Base-by-base conservation (phyloP, 208 protist species). In the Acanthamoeba lenticulata region DNA sequence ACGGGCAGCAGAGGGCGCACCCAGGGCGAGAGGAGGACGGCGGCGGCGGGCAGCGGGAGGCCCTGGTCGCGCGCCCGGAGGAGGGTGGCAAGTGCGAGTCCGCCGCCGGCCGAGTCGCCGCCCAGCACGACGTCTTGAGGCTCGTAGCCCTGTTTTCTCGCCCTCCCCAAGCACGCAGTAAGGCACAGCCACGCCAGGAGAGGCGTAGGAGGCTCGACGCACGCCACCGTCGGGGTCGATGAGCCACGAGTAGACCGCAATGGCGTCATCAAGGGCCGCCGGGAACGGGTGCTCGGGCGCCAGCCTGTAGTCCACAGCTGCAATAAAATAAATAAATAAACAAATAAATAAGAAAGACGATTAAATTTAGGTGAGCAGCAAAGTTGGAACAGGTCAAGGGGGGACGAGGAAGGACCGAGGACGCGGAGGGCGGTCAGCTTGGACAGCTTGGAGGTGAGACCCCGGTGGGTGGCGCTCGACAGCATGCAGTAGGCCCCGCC, bases 231-330 rank as follows among this genome's bases (percentile, higher is more conserved):
- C 36, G 24, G 38, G 44, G 44, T 57, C 45, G 44, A 86, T 60
- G 24, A 86, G 77, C 77, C 77, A 86, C 1, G 38, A 21, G 77
- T 86, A 86, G 44, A 86, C 77, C 9, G 77, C 36, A 29, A 86
- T n/a, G 27, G 29, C 45, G 44, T 77, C 86, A 0, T 92, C 86
- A 6, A 92, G 36, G 21, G 86, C 86, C 29, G 86, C 86, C 9
- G 86, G 86, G 38, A 92, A 92, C 24, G 86, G 86, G 40, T 92
- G 45, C 86, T 92, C 86, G 21, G 86, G 86, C 21, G 86, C 86
- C 34, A 92, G 29, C 0, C 86, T 44, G 38, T 92, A 92, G 38
- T 92, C 86, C 1, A 92, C 44, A 17, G 77, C 77, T 86, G 67
- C 1, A 52, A 52, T 5, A n/a, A 17, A 42, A 17, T 77, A 32